Base-by-base conservation (phyloP, 1,284 basidiomycete genomes). In the Trichosporon ovoides region DNA sequence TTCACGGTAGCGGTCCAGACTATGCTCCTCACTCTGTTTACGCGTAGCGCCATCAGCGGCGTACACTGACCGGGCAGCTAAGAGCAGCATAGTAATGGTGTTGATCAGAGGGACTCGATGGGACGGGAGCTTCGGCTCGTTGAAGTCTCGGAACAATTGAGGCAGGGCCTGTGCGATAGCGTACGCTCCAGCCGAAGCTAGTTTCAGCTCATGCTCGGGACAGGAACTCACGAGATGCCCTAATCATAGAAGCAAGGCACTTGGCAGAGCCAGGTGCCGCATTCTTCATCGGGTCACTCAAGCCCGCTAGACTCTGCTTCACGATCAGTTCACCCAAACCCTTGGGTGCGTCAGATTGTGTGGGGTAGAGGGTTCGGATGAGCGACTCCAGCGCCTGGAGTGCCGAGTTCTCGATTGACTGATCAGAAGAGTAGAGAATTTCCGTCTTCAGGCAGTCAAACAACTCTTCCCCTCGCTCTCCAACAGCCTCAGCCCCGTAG, bases 361-460 rank as follows among this genome's bases (percentile, higher is more conserved):
- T 75, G 0, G 81, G 74, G 71, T 89, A 88, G 7, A 95, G 83
- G 0, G 87, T 87, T 53, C 81, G 79, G 37, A 94, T 81, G 5
- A 97, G 82, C 7, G 83, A 79, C 66, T 87, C 85, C 0, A 86
- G 81, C 0, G 89, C 82, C 43, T 81, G 80, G 34, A 95, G 78
- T 0, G 92, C 87, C 52, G 85, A 83, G 43, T 80, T 79, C 71
- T 93, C 88, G 10, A 88, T 88, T 18, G 82, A 75, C 7, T 77
- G 58, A 71, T 96, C 91, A 5, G 86, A 87, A 0, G 93, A 89
- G 80, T 95, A 91, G 74, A 95, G 89, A 31, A 96, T 88, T 90
- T 96, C 93, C 18, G 95, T 82, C 71, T 90, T 93, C 34, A 96
- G 76, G 1, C 86, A 82, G 72, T 87, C 92, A 89, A 92, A 95